Conservation (phyloP, 768 basidiomycete genomes). For the Mrakia frigida region DNA sequence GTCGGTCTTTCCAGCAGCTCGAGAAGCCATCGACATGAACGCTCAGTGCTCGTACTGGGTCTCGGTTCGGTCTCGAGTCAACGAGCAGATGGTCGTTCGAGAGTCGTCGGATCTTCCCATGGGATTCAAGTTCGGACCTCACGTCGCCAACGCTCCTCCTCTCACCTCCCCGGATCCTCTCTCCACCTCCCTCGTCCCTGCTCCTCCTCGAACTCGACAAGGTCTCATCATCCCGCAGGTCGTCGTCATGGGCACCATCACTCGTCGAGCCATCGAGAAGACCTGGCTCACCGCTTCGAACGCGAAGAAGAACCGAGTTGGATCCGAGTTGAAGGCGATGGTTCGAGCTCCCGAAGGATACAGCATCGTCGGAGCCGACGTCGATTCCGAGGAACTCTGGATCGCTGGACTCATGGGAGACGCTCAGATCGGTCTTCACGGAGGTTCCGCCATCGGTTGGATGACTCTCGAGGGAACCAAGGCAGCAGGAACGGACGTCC, state of each 20-base stretch:
- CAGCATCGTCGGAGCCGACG: slow-evolving; percentile 93
- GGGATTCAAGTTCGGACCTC: slow-evolving; percentile 47
- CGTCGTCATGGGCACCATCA: slow-evolving; percentile 97
- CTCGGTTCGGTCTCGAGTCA: slow-evolving; percentile 80
- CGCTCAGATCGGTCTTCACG: slow-evolving; percentile 93
- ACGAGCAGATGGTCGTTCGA: slow-evolving; percentile 91
- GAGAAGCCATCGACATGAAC: slow-evolving; percentile 82
- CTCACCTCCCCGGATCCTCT: slow-evolving; percentile 20
- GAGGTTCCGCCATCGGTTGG: slow-evolving; percentile 95
- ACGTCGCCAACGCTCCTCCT: slow-evolving; percentile 32
- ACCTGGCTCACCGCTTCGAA: slow-evolving; percentile 99
- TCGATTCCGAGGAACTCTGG: slow-evolving; percentile 98
- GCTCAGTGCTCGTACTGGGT: slow-evolving; percentile 98
- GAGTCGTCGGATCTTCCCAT: slow-evolving; percentile 52
- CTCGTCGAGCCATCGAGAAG: slow-evolving; percentile 92
- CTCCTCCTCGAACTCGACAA: slow-evolving; percentile 40
- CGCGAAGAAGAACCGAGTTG: slow-evolving; percentile 95
- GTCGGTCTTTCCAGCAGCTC: slow-evolving; percentile 67
- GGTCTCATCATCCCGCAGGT: slow-evolving; percentile 95
- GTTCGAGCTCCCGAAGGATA: slow-evolving; percentile 89
- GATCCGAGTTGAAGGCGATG: slow-evolving; percentile 97
- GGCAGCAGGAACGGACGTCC: slow-evolving; percentile 85
- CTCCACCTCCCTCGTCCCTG: slow-evolving; percentile 49
- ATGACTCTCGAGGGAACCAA: slow-evolving; percentile 99
- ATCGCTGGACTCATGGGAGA: slow-evolving; percentile 98